Conservation (phyloP, 1,139 yeast genomes). For the Kodamaea suecica region DNA sequence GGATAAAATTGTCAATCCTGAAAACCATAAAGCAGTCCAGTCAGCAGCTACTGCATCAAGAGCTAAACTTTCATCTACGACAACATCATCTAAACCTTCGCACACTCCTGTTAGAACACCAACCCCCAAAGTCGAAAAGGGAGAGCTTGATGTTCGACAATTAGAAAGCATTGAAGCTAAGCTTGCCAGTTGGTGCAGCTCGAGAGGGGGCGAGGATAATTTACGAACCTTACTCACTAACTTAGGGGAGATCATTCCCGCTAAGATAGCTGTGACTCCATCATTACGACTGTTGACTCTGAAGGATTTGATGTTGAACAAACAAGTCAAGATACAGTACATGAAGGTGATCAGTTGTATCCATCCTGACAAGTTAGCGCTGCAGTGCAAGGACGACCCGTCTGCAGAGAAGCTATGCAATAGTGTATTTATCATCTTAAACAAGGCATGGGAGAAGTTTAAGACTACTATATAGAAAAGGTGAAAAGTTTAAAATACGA, state of each 20-base stretch:
- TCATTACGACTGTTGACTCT: conserved; percentile 31
- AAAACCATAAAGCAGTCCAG: conserved; percentile 15
- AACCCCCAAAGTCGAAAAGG: conserved; percentile 7
- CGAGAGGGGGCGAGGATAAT: conserved; percentile 18
- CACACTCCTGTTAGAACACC: no score
- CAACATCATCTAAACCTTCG: conserved; percentile 7
- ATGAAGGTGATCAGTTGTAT: conserved; percentile 92
- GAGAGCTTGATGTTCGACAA: conserved; percentile 13
- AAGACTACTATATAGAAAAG: conserved; percentile 30
- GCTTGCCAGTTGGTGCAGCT: conserved; percentile 18
- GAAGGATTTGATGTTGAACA: conserved; percentile 83
- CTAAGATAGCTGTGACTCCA: conserved; percentile 14
- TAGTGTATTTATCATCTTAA: conserved; percentile 76
- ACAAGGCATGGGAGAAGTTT: conserved; percentile 89
- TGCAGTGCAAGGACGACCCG: conserved; percentile 38
- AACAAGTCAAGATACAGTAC: conserved; percentile 80
- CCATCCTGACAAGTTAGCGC: conserved; percentile 85
- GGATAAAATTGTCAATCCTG: conserved; percentile 58
- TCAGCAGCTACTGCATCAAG: conserved; percentile 16
- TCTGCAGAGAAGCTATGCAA: conserved; percentile 84
- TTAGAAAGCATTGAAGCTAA: conserved; percentile 14
- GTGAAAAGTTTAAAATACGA: neutral
- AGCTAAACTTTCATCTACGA: conserved; percentile 15
- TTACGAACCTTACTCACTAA: conserved; percentile 21
- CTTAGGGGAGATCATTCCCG: conserved; percentile 22